Evolutionary conservation across 2,329 filamentous ascomycete genomes (phyloP).

Genomic region (Botryotinia globosa): DNA sequence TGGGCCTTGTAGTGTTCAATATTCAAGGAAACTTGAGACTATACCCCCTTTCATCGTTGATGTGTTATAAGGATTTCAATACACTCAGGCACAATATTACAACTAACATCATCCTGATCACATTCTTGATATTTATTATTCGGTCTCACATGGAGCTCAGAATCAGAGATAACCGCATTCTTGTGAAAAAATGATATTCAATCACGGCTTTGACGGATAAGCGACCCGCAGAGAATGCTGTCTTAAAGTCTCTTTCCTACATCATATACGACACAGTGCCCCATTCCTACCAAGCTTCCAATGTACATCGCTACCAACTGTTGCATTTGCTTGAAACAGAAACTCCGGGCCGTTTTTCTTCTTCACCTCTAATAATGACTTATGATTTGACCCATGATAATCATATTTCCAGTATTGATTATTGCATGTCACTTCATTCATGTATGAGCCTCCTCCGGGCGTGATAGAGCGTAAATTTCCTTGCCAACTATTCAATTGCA

Average conservation of each 20-base stretch:
- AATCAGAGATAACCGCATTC: not conserved
- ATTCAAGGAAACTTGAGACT: not conserved
- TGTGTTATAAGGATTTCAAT: not conserved
- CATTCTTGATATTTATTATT: not conserved
- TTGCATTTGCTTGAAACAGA: not conserved
- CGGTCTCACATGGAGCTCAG: not conserved
- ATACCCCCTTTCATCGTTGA: not conserved
- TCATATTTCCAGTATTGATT: not conserved
- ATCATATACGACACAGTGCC: conserved; percentile 1
- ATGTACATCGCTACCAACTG: not conserved
- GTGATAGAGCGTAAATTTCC: not conserved
- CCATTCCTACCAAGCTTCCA: not conserved
- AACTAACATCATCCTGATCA: not conserved
- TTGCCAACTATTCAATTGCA: not conserved
- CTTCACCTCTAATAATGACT: not conserved
- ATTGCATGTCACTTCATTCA: not conserved
- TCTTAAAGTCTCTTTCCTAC: not conserved
- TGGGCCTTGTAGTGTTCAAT: not conserved
- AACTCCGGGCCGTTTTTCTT: not conserved
- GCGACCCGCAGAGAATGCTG: not conserved
- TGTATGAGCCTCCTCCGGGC: not conserved
- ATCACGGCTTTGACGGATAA: not conserved
- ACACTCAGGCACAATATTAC: not conserved
- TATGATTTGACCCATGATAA: not conserved
- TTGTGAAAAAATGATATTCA: not conserved